Percentiles rank a stretch among this genome's conserved stretches.
Evolutionary conservation across 306 rosid genomes (phyloP).

Genomic region (Sindora glabra): DNA sequence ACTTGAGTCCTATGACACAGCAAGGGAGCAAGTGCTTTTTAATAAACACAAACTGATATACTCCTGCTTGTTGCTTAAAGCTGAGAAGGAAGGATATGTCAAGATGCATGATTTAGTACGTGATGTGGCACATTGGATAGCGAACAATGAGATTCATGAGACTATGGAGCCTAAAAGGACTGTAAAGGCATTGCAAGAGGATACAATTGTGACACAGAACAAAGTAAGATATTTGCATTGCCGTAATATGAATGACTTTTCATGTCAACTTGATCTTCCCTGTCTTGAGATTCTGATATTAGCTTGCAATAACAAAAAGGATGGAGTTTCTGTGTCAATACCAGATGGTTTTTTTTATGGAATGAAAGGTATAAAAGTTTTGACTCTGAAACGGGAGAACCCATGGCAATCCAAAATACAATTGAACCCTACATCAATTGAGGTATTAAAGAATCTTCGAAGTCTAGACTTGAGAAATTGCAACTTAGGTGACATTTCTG

Average conservation of each 20-base stretch:
- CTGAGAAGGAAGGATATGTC: fast-evolving
- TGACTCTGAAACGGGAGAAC: no score
- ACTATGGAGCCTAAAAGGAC: background rate
- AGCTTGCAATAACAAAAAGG: no score
- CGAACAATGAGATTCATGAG: background rate
- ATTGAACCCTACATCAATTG: no score
- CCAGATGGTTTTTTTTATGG: no score
- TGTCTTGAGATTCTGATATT: background rate
- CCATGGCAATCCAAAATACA: no score
- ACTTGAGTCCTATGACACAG: fast-evolving
- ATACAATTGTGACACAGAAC: no score
- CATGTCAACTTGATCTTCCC: background rate
- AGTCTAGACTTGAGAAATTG: fast-evolving
- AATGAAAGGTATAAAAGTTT: no score
- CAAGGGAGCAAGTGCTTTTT: background rate
- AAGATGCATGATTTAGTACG: background rate
- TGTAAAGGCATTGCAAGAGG: no score
- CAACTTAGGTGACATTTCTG: background rate
- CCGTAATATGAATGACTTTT: background rate
- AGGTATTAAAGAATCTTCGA: background rate
- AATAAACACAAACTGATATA: no score
- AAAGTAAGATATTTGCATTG: background rate
- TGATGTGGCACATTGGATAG: background rate
- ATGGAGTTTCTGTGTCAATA: no score
- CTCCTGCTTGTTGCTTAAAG: background rate